Evolutionary conservation across 2,329 filamentous ascomycete genomes (phyloP), one percentile per base, ranked within the genome.

Genomic region (Chrysosporium queenslandicum): DNA sequence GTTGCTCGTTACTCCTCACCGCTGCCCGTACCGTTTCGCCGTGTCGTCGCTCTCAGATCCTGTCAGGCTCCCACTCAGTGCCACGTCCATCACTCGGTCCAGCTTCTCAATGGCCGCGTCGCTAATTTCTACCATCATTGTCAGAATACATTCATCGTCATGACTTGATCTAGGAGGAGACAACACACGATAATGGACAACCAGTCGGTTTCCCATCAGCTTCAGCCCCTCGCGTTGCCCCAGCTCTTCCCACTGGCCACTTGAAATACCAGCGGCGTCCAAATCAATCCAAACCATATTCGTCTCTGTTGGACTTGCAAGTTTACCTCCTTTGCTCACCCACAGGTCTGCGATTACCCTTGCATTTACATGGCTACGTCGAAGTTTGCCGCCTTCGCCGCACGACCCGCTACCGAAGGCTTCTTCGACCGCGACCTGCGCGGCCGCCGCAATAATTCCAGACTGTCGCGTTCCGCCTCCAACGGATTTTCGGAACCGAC

Each of bases 231-330:
- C 74, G 59, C 78, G 74, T 56, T 77, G 68, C 1, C 74, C 81
- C 34, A 78, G 66, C 53, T 74, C 71, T 8, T 77, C 74, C 55
- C 82, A 78, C 37, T 77, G 72, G 48, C 77, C 73, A 3, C 64
- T 64, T 2, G 72, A 69, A 29, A 83, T 65, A 0, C 79, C 78
- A 9, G 79, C 77, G 1, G 76, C 76, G 27, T 80, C 77, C 14
- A 92, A 71, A 65, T 94, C 83, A 53, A 94, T 63, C 87, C 87
- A 94, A 30, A 87, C 80, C 86, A 94, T 94, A 69, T 94, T 94
- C n/a, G 88, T 94, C 63, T 94, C 83, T 1, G 86, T 83, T 0
- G 85, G 83, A 54, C 83, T 75, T 18, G 75, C 68, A 53, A 88
- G 68, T 67, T 78, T 80, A 1, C 87, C 88, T 3, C 87, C 87